These are phyloP conservation scores for Brettanomyces anomalus DNA, from an alignment of 805 yeast species.

Conservation along the genomic window DNA sequence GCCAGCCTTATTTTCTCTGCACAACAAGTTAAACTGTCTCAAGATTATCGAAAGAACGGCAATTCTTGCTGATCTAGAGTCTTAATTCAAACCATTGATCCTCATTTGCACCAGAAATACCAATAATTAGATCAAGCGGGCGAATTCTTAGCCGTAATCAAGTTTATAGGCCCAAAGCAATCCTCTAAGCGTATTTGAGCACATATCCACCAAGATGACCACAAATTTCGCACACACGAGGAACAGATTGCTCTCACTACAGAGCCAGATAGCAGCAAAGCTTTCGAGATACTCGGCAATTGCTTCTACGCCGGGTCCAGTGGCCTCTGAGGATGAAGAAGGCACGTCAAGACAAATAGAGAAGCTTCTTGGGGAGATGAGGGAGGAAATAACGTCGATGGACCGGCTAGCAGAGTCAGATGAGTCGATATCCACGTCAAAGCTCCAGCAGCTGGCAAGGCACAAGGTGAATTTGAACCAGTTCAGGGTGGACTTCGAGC, in stretches of 20 bases:
- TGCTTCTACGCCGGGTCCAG: constrained; percentile 26
- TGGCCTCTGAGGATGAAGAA: constrained; percentile 30
- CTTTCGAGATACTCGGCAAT: constrained; percentile 46
- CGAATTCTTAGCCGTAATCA: too few relatives aligned
- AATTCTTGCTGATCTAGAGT: too few relatives aligned
- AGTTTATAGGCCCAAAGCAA: too few relatives aligned
- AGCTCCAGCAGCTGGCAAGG: constrained; percentile 72
- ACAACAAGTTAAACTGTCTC: too few relatives aligned
- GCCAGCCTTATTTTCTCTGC: too few relatives aligned
- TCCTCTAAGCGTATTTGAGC: too few relatives aligned
- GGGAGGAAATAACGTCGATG: constrained; percentile 24
- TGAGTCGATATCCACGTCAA: constrained; percentile 55
- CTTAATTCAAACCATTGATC: too few relatives aligned
- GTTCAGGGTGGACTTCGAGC: constrained; percentile 52
- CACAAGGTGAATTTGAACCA: constrained; percentile 71
- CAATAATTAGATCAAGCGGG: too few relatives aligned
- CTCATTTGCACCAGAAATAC: too few relatives aligned
- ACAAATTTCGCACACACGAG: constrained; percentile 58
- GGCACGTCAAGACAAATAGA: constrained; percentile 41
- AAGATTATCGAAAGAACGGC: too few relatives aligned
- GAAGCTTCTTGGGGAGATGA: constrained; percentile 38
- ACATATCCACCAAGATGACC: constrained; percentile 8
- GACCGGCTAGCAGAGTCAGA: constrained; percentile 42
- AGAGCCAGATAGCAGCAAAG: constrained; percentile 53
- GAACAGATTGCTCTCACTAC: constrained; percentile 59